phyloP scores from a whole-genome alignment of 176 grass and related monocot genomes.

The Paspalum vaginatum region DNA sequence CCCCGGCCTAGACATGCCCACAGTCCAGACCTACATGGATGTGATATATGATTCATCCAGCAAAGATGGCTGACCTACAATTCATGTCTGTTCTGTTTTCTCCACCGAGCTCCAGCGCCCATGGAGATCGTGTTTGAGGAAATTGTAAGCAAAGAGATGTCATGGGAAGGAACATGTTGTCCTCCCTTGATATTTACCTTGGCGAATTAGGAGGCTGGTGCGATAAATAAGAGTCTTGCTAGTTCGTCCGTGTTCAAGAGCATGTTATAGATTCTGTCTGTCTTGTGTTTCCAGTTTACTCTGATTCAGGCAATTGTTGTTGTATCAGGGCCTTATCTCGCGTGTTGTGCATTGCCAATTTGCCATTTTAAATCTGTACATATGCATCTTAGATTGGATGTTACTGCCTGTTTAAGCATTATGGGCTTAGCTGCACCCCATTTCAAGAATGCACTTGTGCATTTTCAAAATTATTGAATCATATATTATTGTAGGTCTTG shows the following conservation, averaged over 20 bases:
- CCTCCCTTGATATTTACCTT: conserved; percentile 10
- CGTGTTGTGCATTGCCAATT: conserved; percentile 9
- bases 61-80: conserved; percentile 47
- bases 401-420: background rate
- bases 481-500: too few relatives aligned
- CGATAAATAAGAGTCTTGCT: conserved; percentile 41
- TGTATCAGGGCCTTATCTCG: background rate
- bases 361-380: conserved; percentile 27
- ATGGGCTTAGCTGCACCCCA: background rate
- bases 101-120: background rate
- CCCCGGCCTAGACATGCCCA: conserved; percentile 67
- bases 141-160: conserved; percentile 38
- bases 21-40: conserved; percentile 63
- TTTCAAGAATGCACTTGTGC: too few relatives aligned
- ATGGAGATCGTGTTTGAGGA: background rate
- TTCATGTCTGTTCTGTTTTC: conserved; percentile 1
- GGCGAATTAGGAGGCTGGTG: conserved; percentile 32
- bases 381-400: conserved; percentile 11
- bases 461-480: too few relatives aligned
- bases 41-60: conserved; percentile 58
- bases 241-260: background rate
- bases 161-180: conserved; percentile 6
- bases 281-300: conserved; percentile 19
- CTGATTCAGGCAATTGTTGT: conserved; percentile 22
- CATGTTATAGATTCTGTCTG: background rate